Evolutionary conservation across 1,284 basidiomycete genomes (phyloP), one percentile per base, ranked within the genome.

Genomic region (Malassezia nana): DNA sequence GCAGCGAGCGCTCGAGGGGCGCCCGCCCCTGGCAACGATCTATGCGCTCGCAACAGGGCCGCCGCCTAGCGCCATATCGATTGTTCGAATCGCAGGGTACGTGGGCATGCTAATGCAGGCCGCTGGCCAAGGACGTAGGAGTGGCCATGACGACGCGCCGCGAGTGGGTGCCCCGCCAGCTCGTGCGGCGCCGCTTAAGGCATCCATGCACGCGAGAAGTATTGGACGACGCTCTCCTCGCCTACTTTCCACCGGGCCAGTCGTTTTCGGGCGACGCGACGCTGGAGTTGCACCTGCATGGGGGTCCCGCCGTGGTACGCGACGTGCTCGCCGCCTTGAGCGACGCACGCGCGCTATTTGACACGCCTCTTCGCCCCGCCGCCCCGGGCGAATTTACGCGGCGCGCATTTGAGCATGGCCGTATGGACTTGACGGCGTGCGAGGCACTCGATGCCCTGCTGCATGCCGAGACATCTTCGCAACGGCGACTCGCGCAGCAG

Each of bases 301-400:
- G 87, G n/a, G 86, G 87, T 0, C 79, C 83, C 6, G 86, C 89
- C 0, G 79, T 89, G 30, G 79, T 88, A 57, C 75, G 82, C 2
- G 81, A 85, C 3, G 77, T 87, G 9, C 79, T 90, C 18, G 66
- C 74, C 3, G 81, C 84, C 1, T 76, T 90, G 6, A 80, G 82
- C 0, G 46, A 60, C 0, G 22, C 32, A 12, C 31, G 15, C 12
- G 10, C 18, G 3, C 16, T 40, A 1, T 28, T 87, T 12, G 79
- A 81, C 0, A 79, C 77, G 54, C 28, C 29, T 10, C 12, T 65
- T 4, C 81, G 88, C 7, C 83, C 83, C 4, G 89, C 88, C 0
- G 83, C 85, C 65, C 81, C 83, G 6, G 88, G 89, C 41, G 89
- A 92, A 74, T 92, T 91, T 67, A 89, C 88, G 5, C 79, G 83